phyloP scores from a whole-genome alignment of 2,329 filamentous ascomycete genomes.

The Paecilomyces variotii region DNA sequence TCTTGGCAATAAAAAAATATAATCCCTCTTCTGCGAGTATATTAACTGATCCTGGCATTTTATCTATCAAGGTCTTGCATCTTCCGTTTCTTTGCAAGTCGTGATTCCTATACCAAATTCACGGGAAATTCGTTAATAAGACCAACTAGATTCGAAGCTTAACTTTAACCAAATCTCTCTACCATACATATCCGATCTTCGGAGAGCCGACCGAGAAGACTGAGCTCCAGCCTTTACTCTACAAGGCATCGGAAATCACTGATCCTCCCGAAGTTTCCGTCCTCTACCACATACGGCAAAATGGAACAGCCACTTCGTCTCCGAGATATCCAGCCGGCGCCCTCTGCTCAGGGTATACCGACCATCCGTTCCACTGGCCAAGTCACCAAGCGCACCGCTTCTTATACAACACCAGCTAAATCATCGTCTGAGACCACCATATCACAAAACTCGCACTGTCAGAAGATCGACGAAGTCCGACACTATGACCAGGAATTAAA shows the following conservation, averaged over 20 bases:
- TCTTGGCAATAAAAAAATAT: neutral
- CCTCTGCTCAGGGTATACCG: neutral
- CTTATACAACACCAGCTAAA: neutral
- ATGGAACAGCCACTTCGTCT: constrained; percentile 1
- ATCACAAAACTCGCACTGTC: neutral
- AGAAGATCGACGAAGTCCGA: neutral
- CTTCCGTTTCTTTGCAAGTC: neutral
- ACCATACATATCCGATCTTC: neutral
- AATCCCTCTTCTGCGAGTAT: neutral
- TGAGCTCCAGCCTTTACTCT: too few relatives aligned
- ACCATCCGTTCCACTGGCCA: neutral
- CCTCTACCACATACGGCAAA: neutral
- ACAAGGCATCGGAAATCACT: neutral
- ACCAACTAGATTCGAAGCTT: neutral
- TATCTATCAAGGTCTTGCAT: neutral
- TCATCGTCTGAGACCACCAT: neutral
- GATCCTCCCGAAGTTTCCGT: neutral
- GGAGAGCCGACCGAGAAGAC: neutral
- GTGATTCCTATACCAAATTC: neutral
- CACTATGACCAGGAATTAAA: neutral
- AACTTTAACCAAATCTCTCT: neutral
- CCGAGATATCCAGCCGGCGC: neutral
- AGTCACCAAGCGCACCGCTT: neutral
- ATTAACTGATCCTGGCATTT: neutral
- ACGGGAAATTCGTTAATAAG: neutral